Percentiles rank a stretch among this genome's conserved stretches.
phyloP scores from a whole-genome alignment of 805 yeast species.

The Yarrowia sp. region DNA sequence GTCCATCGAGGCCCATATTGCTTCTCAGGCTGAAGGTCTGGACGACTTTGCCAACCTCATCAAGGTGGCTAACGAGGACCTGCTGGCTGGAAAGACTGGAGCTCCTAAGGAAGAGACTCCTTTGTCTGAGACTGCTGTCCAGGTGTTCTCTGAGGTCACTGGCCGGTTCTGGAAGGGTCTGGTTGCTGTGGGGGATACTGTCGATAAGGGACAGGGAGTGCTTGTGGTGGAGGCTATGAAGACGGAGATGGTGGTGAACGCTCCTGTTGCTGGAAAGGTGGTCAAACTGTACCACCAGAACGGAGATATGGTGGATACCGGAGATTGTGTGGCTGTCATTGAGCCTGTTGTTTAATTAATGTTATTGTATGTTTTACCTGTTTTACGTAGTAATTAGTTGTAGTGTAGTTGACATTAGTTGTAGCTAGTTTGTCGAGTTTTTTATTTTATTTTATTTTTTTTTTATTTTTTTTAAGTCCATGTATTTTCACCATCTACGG shows the following conservation, averaged over 20 bases:
- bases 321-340: conserved; percentile 86
- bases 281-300: conserved; percentile 57
- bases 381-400: background rate
- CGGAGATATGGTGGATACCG: conserved; percentile 97
- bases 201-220: conserved; percentile 71
- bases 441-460: no score
- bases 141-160: conserved; percentile 92
- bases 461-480: no score
- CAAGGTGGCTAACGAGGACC: conserved; percentile 73
- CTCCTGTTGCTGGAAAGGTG: conserved; percentile 48
- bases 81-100: conserved; percentile 64
- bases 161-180: conserved; percentile 94
- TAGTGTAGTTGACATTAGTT: background rate
- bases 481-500: no score
- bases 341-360: conserved; percentile 40
- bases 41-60: conserved; percentile 84
- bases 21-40: conserved; percentile 74
- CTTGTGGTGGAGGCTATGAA: conserved; percentile 97
- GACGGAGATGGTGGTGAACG: conserved; percentile 87
- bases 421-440: no score
- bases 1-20: conserved; percentile 65
- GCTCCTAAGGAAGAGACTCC: conserved; percentile 35
- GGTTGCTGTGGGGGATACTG: conserved; percentile 73
- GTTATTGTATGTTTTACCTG: background rate
- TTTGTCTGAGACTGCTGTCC: conserved; percentile 59